These are phyloP conservation scores for cucumber (Cucumis sativus) DNA, from an alignment of 306 rosid genomes.

Conservation along the genomic window Cucumber_9930_V3 NC_026659.2:2107001-2107500, in stretches of 20 bases:
- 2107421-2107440: conserved; percentile 67
- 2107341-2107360: conserved; percentile 61
- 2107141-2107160: conserved; percentile 56
- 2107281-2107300: conserved; percentile 64
- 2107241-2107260: conserved; percentile 49
- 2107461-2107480: conserved; percentile 75
- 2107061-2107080: conserved; percentile 59
- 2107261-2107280: conserved; percentile 68
- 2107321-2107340: conserved; percentile 67
- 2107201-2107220: conserved; percentile 17
- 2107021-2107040: conserved; percentile 58
- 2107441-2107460: conserved; percentile 75
- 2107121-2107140: conserved; percentile 39
- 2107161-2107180: conserved; percentile 26
- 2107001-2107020: conserved; percentile 63
- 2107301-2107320: conserved; percentile 80
- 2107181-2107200: conserved; percentile 37
- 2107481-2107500: conserved; percentile 40
- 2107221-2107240: background rate
- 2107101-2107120: conserved; percentile 51
- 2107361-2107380: conserved; percentile 75
- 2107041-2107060: conserved; percentile 44
- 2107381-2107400: conserved; percentile 62
- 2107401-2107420: conserved; percentile 64
- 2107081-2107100: conserved; percentile 48